These are phyloP conservation scores for Narthecium ossifragum DNA, from an alignment of 106 monocot genomes.

Conservation along the genomic window DNA sequence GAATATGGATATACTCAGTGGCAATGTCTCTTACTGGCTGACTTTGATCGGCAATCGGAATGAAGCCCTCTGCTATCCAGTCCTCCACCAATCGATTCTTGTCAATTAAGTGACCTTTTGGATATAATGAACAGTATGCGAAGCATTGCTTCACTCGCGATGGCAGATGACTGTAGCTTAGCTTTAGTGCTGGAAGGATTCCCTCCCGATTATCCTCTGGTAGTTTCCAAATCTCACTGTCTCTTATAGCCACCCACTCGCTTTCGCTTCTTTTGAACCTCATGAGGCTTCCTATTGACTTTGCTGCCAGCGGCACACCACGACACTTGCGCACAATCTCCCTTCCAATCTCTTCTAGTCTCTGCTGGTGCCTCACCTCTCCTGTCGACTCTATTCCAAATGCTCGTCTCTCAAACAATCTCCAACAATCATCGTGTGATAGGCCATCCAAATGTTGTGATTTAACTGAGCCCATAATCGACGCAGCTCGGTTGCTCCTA, in stretches of 20 bases:
- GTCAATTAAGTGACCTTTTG: no score
- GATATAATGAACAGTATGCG: no score
- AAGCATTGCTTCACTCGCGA: no score
- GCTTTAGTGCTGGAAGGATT: no score
- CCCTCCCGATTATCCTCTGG: background rate
- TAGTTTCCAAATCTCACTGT: conserved; percentile 4
- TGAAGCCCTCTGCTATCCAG: no score
- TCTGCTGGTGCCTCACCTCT: background rate
- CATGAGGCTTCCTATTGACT: conserved; percentile 7
- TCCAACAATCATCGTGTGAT: conserved; percentile 3
- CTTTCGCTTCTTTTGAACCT: background rate
- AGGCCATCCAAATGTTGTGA: background rate
- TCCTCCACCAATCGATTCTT: no score
- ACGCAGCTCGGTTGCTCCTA: no score
- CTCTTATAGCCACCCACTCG: background rate
- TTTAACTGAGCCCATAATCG: no score
- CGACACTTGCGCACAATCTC: background rate
- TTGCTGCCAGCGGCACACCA: conserved; percentile 6
- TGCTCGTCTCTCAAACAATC: background rate
- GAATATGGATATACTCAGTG: no score
- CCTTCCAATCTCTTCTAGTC: background rate
- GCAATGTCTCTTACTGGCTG: no score
- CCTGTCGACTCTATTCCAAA: background rate
- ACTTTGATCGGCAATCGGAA: no score
- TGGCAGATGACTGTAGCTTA: no score